Conservation (phyloP, 2,329 filamentous ascomycete species). For the Tolypocladium pustulatum region DNA sequence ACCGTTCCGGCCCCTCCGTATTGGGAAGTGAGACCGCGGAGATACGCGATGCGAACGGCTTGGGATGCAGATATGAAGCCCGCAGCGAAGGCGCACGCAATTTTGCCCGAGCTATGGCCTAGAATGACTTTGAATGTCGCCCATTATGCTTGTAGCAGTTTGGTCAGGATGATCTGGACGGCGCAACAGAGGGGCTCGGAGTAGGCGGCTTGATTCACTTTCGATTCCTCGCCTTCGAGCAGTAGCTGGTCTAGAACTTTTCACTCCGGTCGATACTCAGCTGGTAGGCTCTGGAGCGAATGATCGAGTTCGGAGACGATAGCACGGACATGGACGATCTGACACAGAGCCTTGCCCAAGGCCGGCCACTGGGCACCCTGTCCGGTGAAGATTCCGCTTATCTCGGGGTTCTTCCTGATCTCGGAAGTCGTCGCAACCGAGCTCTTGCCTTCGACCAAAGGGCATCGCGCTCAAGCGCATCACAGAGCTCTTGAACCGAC, state of each 20-base stretch:
- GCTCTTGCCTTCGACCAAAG: too few species aligned
- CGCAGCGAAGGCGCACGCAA: slow-evolving; percentile 28
- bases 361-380: slow-evolving; percentile 21
- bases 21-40: slow-evolving; percentile 1
- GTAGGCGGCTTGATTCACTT: too few species aligned
- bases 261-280: too few species aligned
- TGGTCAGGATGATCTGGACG: slow-evolving; percentile 28
- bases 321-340: too few species aligned
- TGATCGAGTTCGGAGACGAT: too few species aligned
- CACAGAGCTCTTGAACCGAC: too few species aligned
- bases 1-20: background rate
- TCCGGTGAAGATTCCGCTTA: slow-evolving; percentile 22
- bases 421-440: too few species aligned
- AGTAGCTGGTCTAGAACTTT: too few species aligned
- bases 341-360: slow-evolving; percentile 23
- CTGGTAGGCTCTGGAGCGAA: too few species aligned
- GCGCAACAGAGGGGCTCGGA: slow-evolving; percentile 22
- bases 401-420: too few species aligned
- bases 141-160: slow-evolving; percentile 20
- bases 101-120: slow-evolving; percentile 31
- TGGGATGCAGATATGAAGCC: slow-evolving; percentile 5
- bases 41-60: slow-evolving; percentile 4
- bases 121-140: slow-evolving; percentile 19
- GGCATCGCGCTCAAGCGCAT: too few species aligned
- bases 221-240: too few species aligned